Evolutionary conservation across 345 rosid species (phyloP).

Genomic region (Syzygium jambos): DNA sequence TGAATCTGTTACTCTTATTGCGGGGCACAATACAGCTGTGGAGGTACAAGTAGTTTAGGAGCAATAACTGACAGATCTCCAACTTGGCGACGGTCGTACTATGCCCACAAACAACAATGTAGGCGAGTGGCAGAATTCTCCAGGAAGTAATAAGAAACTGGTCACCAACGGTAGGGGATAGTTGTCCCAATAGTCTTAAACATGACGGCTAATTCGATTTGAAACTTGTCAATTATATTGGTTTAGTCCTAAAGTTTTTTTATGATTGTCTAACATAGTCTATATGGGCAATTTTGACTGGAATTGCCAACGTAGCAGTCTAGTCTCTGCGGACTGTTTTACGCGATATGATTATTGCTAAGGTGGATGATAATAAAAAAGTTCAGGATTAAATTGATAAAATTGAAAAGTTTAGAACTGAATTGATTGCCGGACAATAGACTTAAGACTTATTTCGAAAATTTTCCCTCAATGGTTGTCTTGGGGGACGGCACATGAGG

Average conservation of each 20-base stretch:
- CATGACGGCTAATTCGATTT: rapidly evolving
- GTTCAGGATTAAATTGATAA: rapidly evolving
- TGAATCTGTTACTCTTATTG: not conserved
- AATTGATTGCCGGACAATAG: rapidly evolving
- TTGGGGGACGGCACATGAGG: rapidly evolving
- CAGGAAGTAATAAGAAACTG: not conserved
- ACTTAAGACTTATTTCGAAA: rapidly evolving
- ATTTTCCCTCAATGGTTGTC: not conserved
- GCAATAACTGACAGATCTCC: not conserved
- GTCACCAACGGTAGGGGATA: not conserved
- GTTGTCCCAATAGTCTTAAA: not conserved
- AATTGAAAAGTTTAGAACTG: rapidly evolving
- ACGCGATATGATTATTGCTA: rapidly evolving
- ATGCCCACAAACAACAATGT: not conserved
- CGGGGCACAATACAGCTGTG: not conserved
- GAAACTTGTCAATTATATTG: not conserved
- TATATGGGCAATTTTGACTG: not conserved
- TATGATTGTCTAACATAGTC: rapidly evolving
- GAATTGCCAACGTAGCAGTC: not conserved
- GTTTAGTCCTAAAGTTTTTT: not conserved
- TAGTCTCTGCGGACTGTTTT: rapidly evolving
- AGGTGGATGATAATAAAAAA: rapidly evolving
- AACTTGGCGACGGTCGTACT: not conserved
- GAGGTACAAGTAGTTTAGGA: not conserved
- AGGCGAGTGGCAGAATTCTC: not conserved